Percentiles rank a stretch among this genome's conserved stretches.
Conservation (phyloP, 192 early-diverging fungal genomes). For the Backusella sp. region DNA sequence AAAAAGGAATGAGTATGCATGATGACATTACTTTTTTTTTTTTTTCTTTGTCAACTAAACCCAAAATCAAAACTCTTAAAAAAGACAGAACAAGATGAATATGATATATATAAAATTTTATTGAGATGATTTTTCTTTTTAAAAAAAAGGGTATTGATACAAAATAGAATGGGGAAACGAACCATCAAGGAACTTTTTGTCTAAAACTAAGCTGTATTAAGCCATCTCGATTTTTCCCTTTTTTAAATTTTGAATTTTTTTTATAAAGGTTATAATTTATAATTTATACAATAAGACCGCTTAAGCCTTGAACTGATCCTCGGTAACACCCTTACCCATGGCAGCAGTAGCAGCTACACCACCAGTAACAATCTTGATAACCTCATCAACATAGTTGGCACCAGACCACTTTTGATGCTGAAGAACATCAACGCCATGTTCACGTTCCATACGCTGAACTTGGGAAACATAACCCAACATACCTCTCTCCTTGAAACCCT, state of each 20-base stretch:
- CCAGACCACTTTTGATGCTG: conserved; percentile 85
- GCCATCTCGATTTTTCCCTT: neutral
- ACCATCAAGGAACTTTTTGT: conserved; percentile 4
- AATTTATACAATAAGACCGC: neutral
- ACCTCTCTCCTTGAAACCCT: conserved; percentile 80
- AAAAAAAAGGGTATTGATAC: conserved; percentile 4
- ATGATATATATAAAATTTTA: neutral
- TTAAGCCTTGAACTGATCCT: conserved; percentile 66
- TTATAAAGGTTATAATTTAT: neutral
- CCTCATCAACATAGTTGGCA: conserved; percentile 67
- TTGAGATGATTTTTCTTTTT: neutral
- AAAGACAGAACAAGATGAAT: neutral
- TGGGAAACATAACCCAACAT: conserved; percentile 96
- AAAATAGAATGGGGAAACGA: neutral
- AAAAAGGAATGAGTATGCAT: neutral
- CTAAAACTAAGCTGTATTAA: neutral
- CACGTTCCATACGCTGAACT: conserved; percentile 93
- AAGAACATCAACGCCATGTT: conserved; percentile 87
- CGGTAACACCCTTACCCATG: conserved; percentile 92
- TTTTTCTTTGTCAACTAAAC: neutral
- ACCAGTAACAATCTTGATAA: conserved; percentile 89
- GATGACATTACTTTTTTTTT: neutral
- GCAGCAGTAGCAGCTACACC: conserved; percentile 95
- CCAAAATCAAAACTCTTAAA: neutral
- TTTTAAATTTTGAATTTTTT: neutral